phyloP scores from a whole-genome alignment of 306 rosid genomes.

The Abrus precatorius region DNA sequence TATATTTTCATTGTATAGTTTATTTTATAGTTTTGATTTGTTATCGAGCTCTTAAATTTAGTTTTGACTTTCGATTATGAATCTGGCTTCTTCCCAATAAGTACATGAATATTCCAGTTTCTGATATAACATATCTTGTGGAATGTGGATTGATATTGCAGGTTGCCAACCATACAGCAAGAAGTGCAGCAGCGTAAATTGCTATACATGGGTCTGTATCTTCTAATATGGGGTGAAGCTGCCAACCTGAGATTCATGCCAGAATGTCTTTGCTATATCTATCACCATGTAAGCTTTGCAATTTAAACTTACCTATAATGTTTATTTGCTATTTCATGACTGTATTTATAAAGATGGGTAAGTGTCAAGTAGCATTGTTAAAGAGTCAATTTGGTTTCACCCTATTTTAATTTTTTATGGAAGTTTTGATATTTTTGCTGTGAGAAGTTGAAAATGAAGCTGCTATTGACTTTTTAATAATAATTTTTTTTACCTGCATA shows the following conservation, averaged over 20 bases:
- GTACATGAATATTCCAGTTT: conserved; percentile 11
- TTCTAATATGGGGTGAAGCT: conserved; percentile 99
- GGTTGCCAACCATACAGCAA: conserved; percentile 99
- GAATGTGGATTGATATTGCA: conserved; percentile 50
- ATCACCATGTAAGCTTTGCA: conserved; percentile 83
- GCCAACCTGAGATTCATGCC: conserved; percentile 99
- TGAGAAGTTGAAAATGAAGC: not conserved
- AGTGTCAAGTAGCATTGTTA: not conserved
- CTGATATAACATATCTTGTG: conserved; percentile 2
- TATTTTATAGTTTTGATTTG: conserved; percentile 16
- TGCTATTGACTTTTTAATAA: not conserved
- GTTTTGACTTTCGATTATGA: conserved; percentile 31
- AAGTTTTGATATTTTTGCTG: not conserved
- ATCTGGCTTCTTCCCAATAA: conserved; percentile 32
- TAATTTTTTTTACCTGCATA: no score
- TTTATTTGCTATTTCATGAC: conserved; percentile 5
- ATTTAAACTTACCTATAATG: conserved; percentile 5
- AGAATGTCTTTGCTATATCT: conserved; percentile 97
- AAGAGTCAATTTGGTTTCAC: not conserved
- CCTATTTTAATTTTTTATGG: not conserved
- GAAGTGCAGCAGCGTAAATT: conserved; percentile 99
- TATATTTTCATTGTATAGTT: conserved; percentile 16
- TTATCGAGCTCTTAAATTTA: conserved; percentile 34
- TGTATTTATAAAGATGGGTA: not conserved
- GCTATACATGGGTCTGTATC: conserved; percentile 96